A percentile compares a stretch with the other conserved stretches of the same genome.
Evolutionary conservation across 2,329 filamentous ascomycete genomes (phyloP).

Genomic region (Claviceps spartinae): DNA sequence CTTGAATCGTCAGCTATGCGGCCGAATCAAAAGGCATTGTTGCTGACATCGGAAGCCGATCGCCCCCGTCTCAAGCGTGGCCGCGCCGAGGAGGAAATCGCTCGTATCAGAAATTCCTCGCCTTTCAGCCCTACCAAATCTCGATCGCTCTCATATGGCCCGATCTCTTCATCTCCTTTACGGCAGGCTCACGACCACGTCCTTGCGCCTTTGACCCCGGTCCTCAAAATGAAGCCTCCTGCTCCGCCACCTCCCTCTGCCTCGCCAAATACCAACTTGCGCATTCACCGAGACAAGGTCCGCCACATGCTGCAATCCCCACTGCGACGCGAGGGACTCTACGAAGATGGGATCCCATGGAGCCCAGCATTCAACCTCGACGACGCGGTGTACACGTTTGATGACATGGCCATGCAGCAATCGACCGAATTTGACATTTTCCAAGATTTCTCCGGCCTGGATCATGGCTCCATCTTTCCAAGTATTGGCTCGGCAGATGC

Average conservation of each 20-base stretch:
- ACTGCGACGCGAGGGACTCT: slow-evolving; percentile 31
- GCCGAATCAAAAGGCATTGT: slow-evolving; percentile 47
- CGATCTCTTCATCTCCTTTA: slow-evolving; percentile 55
- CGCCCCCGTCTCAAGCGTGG: slow-evolving; percentile 75
- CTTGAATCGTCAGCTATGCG: slow-evolving; percentile 81
- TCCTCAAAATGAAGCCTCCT: slow-evolving; percentile 63
- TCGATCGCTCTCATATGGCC: slow-evolving; percentile 38
- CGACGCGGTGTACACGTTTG: slow-evolving; percentile 35
- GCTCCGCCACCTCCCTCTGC: slow-evolving; percentile 51
- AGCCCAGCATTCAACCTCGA: slow-evolving; percentile 56
- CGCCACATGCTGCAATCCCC: slow-evolving; percentile 71
- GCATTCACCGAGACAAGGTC: slow-evolving; percentile 75
- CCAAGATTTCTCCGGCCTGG: slow-evolving; percentile 20
- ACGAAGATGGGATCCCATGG: slow-evolving; percentile 41
- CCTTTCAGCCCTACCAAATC: slow-evolving; percentile 79
- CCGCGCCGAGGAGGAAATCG: slow-evolving; percentile 90
- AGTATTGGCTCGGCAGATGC: slow-evolving; percentile 34
- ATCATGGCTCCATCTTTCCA: slow-evolving; percentile 19
- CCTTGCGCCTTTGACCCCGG: slow-evolving; percentile 68
- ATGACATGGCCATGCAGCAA: slow-evolving; percentile 35
- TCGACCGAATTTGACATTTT: slow-evolving; percentile 52
- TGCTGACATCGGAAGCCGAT: slow-evolving; percentile 67
- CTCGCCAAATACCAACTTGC: slow-evolving; percentile 85
- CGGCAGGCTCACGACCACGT: slow-evolving; percentile 45
- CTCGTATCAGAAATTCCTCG: slow-evolving; percentile 79